Base-by-base conservation (phyloP, 2,329 filamentous ascomycete genomes). In the Sporothrix pallida region DNA sequence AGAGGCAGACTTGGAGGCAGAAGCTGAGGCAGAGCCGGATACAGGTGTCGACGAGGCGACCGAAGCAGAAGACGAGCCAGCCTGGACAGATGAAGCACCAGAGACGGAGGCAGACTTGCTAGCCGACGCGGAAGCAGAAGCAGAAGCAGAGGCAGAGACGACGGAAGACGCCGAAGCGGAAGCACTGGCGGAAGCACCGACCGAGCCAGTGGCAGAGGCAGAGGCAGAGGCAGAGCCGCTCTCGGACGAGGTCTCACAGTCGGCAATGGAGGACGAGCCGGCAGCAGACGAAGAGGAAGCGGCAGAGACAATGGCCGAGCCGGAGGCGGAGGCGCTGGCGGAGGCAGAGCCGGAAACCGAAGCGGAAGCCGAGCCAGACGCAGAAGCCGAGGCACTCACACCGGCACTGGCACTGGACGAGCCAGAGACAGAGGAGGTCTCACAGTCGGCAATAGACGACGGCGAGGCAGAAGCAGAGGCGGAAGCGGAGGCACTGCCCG, bases 361-460 rank as follows among this genome's bases (percentile, higher is more conserved):
- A 2, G 42, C 62, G 5, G 37, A 26, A 10, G 17, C 60, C 5
- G 60, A 46, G 10, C 12, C 58, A 37, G 26, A 37, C 23, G 23
- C 60, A 31, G 60, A 63, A 44, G 63, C 44, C 0, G 63, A 67
- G 60, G 5, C 60, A 17, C 48, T 52, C 3, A 7, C 48, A 52
- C 48, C 15, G n/a, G 13, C 48, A n/a, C 48, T 52, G 56, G 56
- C 56, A 1, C 8, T 12, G 12, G 54, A 23, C 20, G 56, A 60
- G 10, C 56, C 56, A 2, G 12, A 17, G 56, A 60, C 12, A 10
- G 56, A 60, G 12, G 56, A 60, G 4, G 56, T 37, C 56, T 60
- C 56, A 7, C 56, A 60, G 56, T 60, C 56, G 26, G 56, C 56
- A 60, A 60, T 60, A 15, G 56, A 60, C 26, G 56, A 60, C 26